Evolutionary conservation across 1,284 basidiomycete species (phyloP).

Genomic region (Papiliotrema fonsecae): DNA sequence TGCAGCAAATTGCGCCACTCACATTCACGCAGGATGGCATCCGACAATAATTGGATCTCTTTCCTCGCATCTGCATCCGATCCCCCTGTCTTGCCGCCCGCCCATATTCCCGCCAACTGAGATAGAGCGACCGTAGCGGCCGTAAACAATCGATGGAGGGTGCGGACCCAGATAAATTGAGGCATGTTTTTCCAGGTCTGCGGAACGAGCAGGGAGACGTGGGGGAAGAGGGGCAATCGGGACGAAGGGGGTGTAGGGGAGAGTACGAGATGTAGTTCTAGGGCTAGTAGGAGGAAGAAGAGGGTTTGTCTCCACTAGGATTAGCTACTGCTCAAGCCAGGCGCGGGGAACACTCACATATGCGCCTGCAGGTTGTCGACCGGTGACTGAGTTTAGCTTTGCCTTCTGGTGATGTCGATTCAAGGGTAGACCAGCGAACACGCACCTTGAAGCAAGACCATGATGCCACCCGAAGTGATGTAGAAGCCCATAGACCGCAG

Average conservation of each 20-base stretch:
- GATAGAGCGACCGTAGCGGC: conserved; percentile 28
- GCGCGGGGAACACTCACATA: conserved; percentile 55
- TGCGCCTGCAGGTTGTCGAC: conserved; percentile 57
- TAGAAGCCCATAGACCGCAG: conserved; percentile 66
- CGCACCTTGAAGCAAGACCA: conserved; percentile 52
- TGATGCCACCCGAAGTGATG: conserved; percentile 57
- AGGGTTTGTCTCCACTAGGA: conserved; percentile 67
- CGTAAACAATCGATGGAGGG: conserved; percentile 29
- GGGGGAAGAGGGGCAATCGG: conserved; percentile 9
- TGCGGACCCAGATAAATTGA: conserved; percentile 28
- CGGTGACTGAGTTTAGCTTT: conserved; percentile 55
- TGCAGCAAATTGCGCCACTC: conserved; percentile 13
- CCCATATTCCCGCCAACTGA: conserved; percentile 37
- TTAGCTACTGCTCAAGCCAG: conserved; percentile 2
- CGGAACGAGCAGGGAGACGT: conserved; percentile 3
- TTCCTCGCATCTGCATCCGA: too few species aligned
- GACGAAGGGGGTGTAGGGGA: conserved; percentile 16
- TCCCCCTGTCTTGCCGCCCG: background rate
- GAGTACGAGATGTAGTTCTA: conserved; percentile 38
- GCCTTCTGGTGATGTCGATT: background rate
- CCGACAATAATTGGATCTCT: too few species aligned
- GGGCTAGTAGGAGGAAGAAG: conserved; percentile 58
- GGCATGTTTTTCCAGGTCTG: conserved; percentile 7
- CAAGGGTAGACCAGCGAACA: background rate
- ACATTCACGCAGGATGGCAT: conserved; percentile 5